Evolutionary conservation across 306 rosid species (phyloP), one percentile per base, ranked within the genome.

Genomic region (Vigna unguiculata): DNA sequence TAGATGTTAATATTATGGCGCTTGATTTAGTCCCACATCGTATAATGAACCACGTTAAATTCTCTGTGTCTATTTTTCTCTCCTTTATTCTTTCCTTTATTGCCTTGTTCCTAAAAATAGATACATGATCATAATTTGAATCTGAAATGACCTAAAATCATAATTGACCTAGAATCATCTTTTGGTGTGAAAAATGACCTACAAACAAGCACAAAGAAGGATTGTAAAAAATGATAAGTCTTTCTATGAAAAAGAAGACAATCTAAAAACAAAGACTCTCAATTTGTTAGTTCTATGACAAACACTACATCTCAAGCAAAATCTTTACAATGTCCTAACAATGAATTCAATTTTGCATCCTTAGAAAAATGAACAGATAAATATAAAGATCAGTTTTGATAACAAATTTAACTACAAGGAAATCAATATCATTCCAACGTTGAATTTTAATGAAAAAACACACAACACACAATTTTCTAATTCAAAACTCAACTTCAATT

Each of bases 121-220:
- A n/a, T n/a, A n/a, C n/a, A n/a, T n/a, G n/a, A n/a, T n/a, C n/a
- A n/a, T n/a, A n/a, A n/a, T n/a, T n/a, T n/a, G n/a, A n/a, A n/a
- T n/a, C n/a, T n/a, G n/a, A n/a, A n/a, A n/a, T n/a, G n/a, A n/a
- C n/a, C n/a, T n/a, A n/a, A n/a, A n/a, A n/a, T n/a, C n/a, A n/a
- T n/a, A 83, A 95, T 89, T 15, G 93, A 83, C 62, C 97, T 97
- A 0, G 97, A 92, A 80, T 90, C 96, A 62, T 95, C 97, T 65
- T 97, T 87, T 19, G 92, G 72, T 3, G 98, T 95, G 79, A 95
- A 82, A 85, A 95, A 95, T 14, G 93, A 95, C 93, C 98, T 92
- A 57, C 51, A 70, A 57, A 63, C 51, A 85, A 59, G 54, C 60
- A 65, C 24, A 1, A 52, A 64, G 54, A 13, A 71, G 51, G 28